These are phyloP conservation scores for Populus tomentosa DNA, from an alignment of 441 rosid species.

Conservation along the genomic window DNA sequence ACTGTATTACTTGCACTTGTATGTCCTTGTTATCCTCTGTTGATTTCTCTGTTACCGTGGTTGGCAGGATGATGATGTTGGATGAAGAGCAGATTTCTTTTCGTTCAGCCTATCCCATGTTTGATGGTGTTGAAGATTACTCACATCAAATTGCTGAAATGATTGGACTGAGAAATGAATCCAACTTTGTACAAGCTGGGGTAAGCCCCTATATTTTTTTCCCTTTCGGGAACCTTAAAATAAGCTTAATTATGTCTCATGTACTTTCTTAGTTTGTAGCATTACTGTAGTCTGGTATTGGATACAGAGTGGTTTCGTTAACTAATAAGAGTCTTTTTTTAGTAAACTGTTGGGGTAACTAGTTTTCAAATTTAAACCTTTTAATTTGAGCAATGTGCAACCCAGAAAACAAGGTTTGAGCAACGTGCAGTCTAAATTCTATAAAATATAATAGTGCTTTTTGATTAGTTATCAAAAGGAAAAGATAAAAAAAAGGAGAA, in stretches of 20 bases:
- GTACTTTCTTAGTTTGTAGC: background rate
- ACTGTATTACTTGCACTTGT: background rate
- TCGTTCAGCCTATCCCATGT: slow-evolving; percentile 80
- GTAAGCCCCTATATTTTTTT: slow-evolving; percentile 39
- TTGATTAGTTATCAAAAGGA: background rate
- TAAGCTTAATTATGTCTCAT: background rate
- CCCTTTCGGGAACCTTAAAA: background rate
- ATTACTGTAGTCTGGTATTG: background rate
- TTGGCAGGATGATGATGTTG: slow-evolving; percentile 94
- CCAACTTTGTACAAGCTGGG: slow-evolving; percentile 81
- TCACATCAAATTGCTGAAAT: slow-evolving; percentile 97
- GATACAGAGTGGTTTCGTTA: background rate
- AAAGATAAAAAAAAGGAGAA: background rate
- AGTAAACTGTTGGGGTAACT: background rate
- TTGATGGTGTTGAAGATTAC: slow-evolving; percentile 96
- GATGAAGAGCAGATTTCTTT: slow-evolving; percentile 97
- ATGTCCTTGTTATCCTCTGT: background rate
- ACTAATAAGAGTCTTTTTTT: background rate
- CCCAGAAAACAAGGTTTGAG: background rate
- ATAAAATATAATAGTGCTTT: background rate
- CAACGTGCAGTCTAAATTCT: background rate
- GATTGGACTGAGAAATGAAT: slow-evolving; percentile 85
- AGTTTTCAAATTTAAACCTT: background rate
- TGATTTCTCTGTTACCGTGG: slow-evolving; percentile 12
- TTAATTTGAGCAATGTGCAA: background rate